phyloP scores from a whole-genome alignment of 495 filamentous ascomycete species.

The Daldinia vernicosa region DNA sequence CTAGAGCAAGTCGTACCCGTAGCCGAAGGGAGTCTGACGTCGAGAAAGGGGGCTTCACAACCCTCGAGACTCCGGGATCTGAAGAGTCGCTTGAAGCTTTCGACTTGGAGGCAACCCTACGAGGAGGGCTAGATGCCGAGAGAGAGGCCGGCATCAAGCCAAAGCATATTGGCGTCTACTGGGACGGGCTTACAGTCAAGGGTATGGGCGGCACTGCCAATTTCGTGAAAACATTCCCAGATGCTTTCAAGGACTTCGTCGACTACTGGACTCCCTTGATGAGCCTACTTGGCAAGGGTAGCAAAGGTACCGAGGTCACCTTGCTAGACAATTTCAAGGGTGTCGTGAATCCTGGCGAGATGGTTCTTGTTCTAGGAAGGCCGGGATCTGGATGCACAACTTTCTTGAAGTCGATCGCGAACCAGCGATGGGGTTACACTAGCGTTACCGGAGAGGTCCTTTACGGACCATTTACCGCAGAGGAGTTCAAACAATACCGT shows the following conservation, averaged over 20 bases:
- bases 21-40: slow-evolving; percentile 49
- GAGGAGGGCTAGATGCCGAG: slow-evolving; percentile 74
- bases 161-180: slow-evolving; percentile 83
- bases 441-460: slow-evolving; percentile 77
- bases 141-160: slow-evolving; percentile 77
- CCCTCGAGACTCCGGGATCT: slow-evolving; percentile 59
- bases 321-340: slow-evolving; percentile 65
- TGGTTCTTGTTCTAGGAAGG: slow-evolving; percentile 87
- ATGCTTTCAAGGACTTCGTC: slow-evolving; percentile 80
- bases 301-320: slow-evolving; percentile 61
- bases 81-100: slow-evolving; percentile 62
- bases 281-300: slow-evolving; percentile 45
- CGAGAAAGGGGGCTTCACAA: slow-evolving; percentile 50
- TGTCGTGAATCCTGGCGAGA: slow-evolving; percentile 78
- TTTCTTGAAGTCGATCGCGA: slow-evolving; percentile 85
- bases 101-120: slow-evolving; percentile 73
- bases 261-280: slow-evolving; percentile 69
- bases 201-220: slow-evolving; percentile 80
- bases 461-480: slow-evolving; percentile 74
- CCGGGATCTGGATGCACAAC: slow-evolving; percentile 90
- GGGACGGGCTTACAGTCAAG: slow-evolving; percentile 79
- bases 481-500: slow-evolving; percentile 70
- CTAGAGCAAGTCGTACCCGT: slow-evolving; percentile 59
- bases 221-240: slow-evolving; percentile 83
- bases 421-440: slow-evolving; percentile 82